Conservation (phyloP, 768 basidiomycete genomes). For the Podaxis carcinomalis region DNA sequence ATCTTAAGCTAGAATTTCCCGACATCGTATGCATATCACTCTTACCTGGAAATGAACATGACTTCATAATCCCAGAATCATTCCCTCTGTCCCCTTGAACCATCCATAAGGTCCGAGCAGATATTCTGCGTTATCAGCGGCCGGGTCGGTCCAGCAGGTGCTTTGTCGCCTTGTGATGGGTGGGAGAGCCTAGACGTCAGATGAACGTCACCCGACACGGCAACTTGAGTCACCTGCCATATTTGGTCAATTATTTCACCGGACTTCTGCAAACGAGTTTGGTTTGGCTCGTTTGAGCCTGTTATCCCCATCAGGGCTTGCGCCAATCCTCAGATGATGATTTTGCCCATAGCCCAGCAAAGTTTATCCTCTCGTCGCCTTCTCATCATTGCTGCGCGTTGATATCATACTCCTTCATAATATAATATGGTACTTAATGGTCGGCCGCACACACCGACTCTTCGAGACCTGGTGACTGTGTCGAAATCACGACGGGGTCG, state of each 20-base stretch:
- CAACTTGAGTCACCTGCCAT: slow-evolving; percentile 1
- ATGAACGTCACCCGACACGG: slow-evolving; percentile 5
- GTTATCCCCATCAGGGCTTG: not conserved
- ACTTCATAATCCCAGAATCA: not conserved
- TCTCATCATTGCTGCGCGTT: not conserved
- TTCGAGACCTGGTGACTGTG: not conserved
- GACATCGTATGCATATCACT: not conserved
- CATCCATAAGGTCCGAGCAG: not conserved
- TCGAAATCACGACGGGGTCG: too few species aligned
- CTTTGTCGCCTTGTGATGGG: not conserved
- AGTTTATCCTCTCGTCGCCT: not conserved
- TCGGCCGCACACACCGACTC: not conserved
- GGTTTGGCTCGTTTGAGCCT: not conserved
- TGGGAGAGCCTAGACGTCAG: not conserved
- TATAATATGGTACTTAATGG: too few species aligned
- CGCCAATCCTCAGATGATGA: not conserved
- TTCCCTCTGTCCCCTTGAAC: not conserved
- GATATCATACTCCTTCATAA: not conserved
- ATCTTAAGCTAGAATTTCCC: not conserved
- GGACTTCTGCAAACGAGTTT: not conserved
- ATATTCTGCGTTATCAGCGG: not conserved
- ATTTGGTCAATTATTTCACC: not conserved
- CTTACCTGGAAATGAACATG: not conserved
- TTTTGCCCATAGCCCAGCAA: slow-evolving; percentile 6
- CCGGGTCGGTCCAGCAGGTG: not conserved